phyloP scores from a whole-genome alignment of 2,329 filamentous ascomycete species.

The Corniculantispora saksenae region DNA sequence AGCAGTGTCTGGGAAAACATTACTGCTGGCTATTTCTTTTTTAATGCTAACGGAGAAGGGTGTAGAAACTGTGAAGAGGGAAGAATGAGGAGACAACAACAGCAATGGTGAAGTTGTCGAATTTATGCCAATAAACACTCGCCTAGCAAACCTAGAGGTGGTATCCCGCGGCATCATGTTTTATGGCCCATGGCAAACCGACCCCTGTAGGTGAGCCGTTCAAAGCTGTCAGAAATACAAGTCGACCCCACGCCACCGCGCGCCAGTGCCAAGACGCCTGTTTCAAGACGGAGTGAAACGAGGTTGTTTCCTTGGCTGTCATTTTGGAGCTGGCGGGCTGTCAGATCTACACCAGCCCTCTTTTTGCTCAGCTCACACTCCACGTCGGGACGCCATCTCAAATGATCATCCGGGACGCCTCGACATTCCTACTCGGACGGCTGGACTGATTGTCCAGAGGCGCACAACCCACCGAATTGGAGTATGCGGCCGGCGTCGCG shows the following conservation, averaged over 20 bases:
- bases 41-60: too few relatives aligned
- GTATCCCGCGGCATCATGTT: too few relatives aligned
- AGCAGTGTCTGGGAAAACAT: too few relatives aligned
- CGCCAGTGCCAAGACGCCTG: background rate
- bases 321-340: background rate
- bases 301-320: background rate
- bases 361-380: background rate
- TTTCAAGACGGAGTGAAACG: background rate
- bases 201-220: background rate
- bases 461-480: background rate
- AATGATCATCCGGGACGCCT: background rate
- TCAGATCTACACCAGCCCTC: slow-evolving; percentile 3
- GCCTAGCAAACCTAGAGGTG: too few relatives aligned
- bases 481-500: background rate
- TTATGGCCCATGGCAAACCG: too few relatives aligned
- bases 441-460: background rate
- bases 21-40: too few relatives aligned
- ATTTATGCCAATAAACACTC: too few relatives aligned
- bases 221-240: slow-evolving; percentile 1
- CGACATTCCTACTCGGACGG: background rate
- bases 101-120: too few relatives aligned
- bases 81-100: too few relatives aligned
- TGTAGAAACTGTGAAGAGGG: too few relatives aligned
- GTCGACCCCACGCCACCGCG: background rate
- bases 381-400: background rate